Evolutionary conservation across 2,329 filamentous ascomycete species (phyloP).

Genomic region (Nannizziopsis barbatae): DNA sequence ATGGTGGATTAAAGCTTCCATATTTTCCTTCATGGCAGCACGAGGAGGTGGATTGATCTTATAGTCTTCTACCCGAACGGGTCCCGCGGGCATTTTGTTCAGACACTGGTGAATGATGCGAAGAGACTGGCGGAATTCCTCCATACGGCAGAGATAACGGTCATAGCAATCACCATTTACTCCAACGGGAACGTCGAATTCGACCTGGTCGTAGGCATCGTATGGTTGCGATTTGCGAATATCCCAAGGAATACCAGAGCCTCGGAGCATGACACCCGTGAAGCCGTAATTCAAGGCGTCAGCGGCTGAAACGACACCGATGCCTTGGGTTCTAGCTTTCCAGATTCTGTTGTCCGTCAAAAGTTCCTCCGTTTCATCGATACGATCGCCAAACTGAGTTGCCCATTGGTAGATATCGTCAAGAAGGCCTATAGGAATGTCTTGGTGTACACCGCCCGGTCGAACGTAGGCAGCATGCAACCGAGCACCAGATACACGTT

Average conservation of each 20-base stretch:
- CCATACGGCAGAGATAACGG: conserved; percentile 97
- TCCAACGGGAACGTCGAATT: conserved; percentile 95
- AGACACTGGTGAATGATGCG: conserved; percentile 98
- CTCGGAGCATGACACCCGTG: conserved; percentile 93
- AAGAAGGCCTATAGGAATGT: conserved; percentile 82
- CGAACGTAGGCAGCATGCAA: conserved; percentile 95
- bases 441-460: conserved; percentile 90
- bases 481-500: conserved; percentile 95
- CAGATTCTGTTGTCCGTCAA: conserved; percentile 99
- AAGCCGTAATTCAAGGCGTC: conserved; percentile 98
- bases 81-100: conserved; percentile 95
- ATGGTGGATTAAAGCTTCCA: conserved; percentile 99
- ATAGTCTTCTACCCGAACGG: conserved; percentile 94
- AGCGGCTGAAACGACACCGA: conserved; percentile 80
- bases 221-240: conserved; percentile 94
- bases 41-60: conserved; percentile 95
- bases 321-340: conserved; percentile 81
- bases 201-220: conserved; percentile 93
- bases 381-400: conserved; percentile 94
- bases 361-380: conserved; percentile 97
- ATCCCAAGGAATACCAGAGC: conserved; percentile 92
- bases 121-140: conserved; percentile 96
- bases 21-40: conserved; percentile 99
- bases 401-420: conserved; percentile 99
- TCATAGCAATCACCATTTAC: conserved; percentile 98